A percentile compares a stretch with the other conserved stretches of the same genome.
Conservation (phyloP, 805 yeast genomes). For the Grigorovia yakushimaensis region DNA sequence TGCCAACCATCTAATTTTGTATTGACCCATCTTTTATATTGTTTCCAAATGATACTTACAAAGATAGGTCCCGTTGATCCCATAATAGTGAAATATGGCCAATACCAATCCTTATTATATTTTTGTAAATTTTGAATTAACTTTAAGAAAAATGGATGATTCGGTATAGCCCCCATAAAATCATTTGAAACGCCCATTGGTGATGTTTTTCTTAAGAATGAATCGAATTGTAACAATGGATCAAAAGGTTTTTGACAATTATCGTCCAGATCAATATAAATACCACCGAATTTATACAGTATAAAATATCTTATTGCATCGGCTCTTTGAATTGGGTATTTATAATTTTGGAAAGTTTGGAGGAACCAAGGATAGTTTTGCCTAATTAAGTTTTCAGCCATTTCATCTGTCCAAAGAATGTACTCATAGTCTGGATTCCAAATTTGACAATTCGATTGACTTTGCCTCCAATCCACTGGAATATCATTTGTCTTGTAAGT, state of each 20-base stretch:
- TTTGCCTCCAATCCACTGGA: slow-evolving; percentile 71
- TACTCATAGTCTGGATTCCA: slow-evolving; percentile 81
- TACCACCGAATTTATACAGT: slow-evolving; percentile 73
- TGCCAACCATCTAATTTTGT: slow-evolving; percentile 30
- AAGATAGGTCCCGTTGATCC: slow-evolving; percentile 87
- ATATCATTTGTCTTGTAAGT: slow-evolving; percentile 71
- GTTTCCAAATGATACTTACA: slow-evolving; percentile 75
- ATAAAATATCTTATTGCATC: slow-evolving; percentile 86
- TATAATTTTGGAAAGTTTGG: slow-evolving; percentile 63
- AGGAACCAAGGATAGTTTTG: slow-evolving; percentile 81
- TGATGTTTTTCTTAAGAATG: slow-evolving; percentile 72
- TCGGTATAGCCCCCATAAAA: slow-evolving; percentile 81
- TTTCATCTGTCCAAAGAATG: slow-evolving; percentile 80
- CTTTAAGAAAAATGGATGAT: slow-evolving; percentile 72
- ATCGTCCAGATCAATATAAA: slow-evolving; percentile 82
- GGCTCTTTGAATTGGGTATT: slow-evolving; percentile 77
- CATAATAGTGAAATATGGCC: slow-evolving; percentile 88
- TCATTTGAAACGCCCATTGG: slow-evolving; percentile 91
- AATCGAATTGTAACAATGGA: slow-evolving; percentile 68
- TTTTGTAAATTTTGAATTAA: slow-evolving; percentile 52
- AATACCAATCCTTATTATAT: slow-evolving; percentile 65
- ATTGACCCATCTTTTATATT: slow-evolving; percentile 67
- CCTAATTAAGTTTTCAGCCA: slow-evolving; percentile 69
- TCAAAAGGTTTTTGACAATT: slow-evolving; percentile 72
- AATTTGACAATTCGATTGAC: slow-evolving; percentile 65